Conservation (phyloP, 495 filamentous ascomycete genomes). For the Mycothermus thermophilus region DNA sequence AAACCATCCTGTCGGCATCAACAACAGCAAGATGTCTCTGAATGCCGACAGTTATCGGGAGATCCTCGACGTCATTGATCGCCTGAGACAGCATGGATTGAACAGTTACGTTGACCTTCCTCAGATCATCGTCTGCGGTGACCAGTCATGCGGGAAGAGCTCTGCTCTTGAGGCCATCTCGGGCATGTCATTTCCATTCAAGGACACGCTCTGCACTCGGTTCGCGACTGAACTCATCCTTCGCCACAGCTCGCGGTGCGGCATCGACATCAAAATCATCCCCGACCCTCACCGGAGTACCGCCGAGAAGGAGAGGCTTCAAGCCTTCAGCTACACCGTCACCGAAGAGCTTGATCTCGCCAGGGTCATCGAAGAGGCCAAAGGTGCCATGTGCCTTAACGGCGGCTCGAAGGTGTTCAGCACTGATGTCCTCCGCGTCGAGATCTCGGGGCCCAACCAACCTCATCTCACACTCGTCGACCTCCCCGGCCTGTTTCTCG, state of each 20-base stretch:
- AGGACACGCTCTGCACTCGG: constrained; percentile 38
- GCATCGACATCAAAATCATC: constrained; percentile 14
- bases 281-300: constrained; percentile 2
- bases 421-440: constrained; percentile 49
- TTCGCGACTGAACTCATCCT: constrained; percentile 46
- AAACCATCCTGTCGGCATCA: no score
- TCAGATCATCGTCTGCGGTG: constrained; percentile 10
- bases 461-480: constrained; percentile 55
- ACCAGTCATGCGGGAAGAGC: constrained; percentile 47
- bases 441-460: constrained; percentile 44
- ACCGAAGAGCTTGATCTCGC: constrained; percentile 28
- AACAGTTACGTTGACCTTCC: constrained; percentile 6
- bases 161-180: constrained; percentile 59
- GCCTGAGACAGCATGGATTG: constrained; percentile 2
- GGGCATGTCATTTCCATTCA: constrained; percentile 44
- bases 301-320: constrained; percentile 1
- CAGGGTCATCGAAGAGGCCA: constrained; percentile 28
- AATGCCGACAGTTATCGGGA: constrained; percentile 2
- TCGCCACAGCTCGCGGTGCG: constrained; percentile 21
- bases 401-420: constrained; percentile 28
- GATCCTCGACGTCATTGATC: constrained; percentile 6
- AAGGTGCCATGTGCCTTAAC: constrained; percentile 23
- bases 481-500: constrained; percentile 46
- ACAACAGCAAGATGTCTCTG: not conserved
- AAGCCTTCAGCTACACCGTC: constrained; percentile 5